Percentiles rank a stretch among this genome's conserved stretches.
Conservation (phyloP, 2,329 filamentous ascomycete species). For the Dendrostoma leiphaemia region DNA sequence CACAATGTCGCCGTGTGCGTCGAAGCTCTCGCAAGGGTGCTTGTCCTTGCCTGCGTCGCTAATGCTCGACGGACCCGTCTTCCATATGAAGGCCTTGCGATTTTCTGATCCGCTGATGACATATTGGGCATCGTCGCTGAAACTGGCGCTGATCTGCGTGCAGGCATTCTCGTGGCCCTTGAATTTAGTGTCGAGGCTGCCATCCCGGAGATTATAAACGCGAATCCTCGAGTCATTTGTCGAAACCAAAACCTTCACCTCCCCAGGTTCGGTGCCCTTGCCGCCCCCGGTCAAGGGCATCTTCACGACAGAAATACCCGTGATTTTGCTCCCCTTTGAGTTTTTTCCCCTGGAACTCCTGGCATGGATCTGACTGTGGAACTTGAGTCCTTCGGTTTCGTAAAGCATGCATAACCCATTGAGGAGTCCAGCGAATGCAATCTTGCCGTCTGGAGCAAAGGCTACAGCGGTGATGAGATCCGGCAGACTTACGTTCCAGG, state of each 20-base stretch:
- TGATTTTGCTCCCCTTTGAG: conserved; percentile 95
- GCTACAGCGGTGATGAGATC: conserved; percentile 93
- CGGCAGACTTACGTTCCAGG: conserved; percentile 71
- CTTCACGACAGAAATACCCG: conserved; percentile 77
- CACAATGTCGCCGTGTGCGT: conserved; percentile 84
- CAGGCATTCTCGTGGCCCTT: conserved; percentile 87
- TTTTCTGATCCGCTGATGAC: conserved; percentile 94
- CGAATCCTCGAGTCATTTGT: conserved; percentile 93
- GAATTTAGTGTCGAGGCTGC: conserved; percentile 83
- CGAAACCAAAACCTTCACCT: conserved; percentile 82
- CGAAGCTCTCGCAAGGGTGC: conserved; percentile 81
- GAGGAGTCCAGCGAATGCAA: conserved; percentile 82
- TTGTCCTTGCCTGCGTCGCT: conserved; percentile 63
- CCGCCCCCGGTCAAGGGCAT: conserved; percentile 43
- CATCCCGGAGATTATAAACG: conserved; percentile 84
- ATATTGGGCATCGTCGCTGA: conserved; percentile 83
- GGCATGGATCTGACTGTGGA: conserved; percentile 85
- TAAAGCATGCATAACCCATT: conserved; percentile 87
- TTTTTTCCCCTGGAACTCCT: conserved; percentile 89
- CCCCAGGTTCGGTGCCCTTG: conserved; percentile 45
- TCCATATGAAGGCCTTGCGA: conserved; percentile 87
- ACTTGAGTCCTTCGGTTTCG: conserved; percentile 85
- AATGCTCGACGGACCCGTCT: conserved; percentile 35
- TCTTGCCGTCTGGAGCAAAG: conserved; percentile 89
- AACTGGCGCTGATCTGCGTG: conserved; percentile 85